These are phyloP conservation scores for Gossypium ekmanianum DNA, from an alignment of 345 rosid genomes.

Conservation along the genomic window DNA sequence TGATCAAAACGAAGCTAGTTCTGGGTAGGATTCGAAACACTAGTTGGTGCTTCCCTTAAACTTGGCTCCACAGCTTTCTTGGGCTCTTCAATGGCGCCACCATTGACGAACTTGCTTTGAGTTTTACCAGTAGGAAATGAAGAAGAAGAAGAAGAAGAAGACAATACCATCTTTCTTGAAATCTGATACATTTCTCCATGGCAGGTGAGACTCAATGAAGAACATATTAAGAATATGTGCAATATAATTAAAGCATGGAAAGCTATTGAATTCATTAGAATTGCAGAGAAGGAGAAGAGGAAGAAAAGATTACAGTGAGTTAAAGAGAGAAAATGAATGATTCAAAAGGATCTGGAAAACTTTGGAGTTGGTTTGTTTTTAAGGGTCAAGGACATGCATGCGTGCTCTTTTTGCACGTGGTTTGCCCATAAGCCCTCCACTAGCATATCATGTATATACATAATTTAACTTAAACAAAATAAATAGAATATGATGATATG, in stretches of 20 bases:
- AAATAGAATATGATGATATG: too few species aligned
- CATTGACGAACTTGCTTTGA: constrained; percentile 5
- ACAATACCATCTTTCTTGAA: constrained; percentile 22
- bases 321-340: background rate
- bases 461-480: too few species aligned
- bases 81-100: constrained; percentile 23
- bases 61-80: constrained; percentile 51
- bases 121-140: constrained; percentile 10
- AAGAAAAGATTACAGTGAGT: background rate
- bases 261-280: constrained; percentile 25
- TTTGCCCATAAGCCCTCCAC: background rate
- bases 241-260: constrained; percentile 22
- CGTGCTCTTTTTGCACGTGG: constrained; percentile 28
- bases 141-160: constrained; percentile 18
- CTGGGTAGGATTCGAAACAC: constrained; percentile 51
- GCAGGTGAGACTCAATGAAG: constrained; percentile 20
- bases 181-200: constrained; percentile 5
- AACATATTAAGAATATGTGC: constrained; percentile 14
- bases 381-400: constrained; percentile 12
- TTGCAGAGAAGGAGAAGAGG: background rate
- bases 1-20: constrained; percentile 28
- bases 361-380: background rate
- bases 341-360: constrained; percentile 6
- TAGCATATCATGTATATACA: background rate
- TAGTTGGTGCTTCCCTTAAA: constrained; percentile 51